A percentile compares a stretch with the other conserved stretches of the same genome.
Evolutionary conservation across 768 basidiomycete genomes (phyloP).

Genomic region (Phlebiopsis gigantea): DNA sequence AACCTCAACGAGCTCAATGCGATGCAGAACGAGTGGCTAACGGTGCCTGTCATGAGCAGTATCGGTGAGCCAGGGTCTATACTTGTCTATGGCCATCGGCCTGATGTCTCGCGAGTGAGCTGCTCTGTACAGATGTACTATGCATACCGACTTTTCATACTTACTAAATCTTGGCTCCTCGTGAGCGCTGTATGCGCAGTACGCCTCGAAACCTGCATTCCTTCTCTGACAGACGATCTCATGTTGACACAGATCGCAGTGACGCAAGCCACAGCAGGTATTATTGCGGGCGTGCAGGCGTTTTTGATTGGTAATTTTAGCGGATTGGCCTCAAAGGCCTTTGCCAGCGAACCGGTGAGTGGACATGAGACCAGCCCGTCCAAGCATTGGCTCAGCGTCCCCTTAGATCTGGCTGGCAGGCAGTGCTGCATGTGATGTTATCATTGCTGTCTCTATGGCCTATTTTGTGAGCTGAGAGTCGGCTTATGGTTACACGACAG

Average conservation of each 20-base stretch:
- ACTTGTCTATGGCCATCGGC: neutral
- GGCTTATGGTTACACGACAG: neutral
- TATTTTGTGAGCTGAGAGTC: constrained; percentile 14
- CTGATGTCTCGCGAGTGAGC: neutral
- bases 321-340: neutral
- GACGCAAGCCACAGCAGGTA: neutral
- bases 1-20: neutral
- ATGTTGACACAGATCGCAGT: neutral
- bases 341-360: neutral
- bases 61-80: constrained; percentile 5
- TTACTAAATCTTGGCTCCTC: neutral
- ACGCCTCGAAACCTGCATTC: neutral
- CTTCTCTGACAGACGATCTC: neutral
- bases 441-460: constrained; percentile 23
- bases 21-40: neutral
- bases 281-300: neutral
- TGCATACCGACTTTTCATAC: neutral
- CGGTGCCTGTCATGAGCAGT: neutral
- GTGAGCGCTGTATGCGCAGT: neutral
- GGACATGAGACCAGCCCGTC: no score
- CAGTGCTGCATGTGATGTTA: constrained; percentile 19
- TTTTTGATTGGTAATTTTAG: neutral
- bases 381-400: neutral
- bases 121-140: neutral
- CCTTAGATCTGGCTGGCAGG: constrained; percentile 21